These are phyloP conservation scores for Skeletonema marinoi DNA, from an alignment of 108 stramenopile species.

Conservation along the genomic window DNA sequence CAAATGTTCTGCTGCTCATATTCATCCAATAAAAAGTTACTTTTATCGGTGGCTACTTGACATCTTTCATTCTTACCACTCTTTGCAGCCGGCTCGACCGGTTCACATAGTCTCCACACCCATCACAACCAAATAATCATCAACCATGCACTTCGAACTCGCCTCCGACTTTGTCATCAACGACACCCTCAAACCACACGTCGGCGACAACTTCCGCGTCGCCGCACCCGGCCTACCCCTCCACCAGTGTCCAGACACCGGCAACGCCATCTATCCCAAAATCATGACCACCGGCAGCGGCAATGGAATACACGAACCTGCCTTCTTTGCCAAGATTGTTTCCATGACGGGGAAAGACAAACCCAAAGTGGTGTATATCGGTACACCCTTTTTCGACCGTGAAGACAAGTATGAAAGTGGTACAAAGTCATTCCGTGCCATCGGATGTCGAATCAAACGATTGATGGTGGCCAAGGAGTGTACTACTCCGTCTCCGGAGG, in stretches of 20 bases:
- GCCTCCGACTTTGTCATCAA: conserved; percentile 27
- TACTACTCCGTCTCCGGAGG: conserved; percentile 8
- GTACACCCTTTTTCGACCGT: conserved; percentile 11
- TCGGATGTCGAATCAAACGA: conserved; percentile 4
- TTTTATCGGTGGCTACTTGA: not conserved
- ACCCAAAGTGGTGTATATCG: conserved; percentile 6
- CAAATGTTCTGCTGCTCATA: not conserved
- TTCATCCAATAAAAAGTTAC: not conserved
- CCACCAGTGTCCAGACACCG: conserved; percentile 3
- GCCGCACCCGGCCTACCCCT: conserved; percentile 16
- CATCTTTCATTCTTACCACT: not conserved
- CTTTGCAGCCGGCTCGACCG: not conserved
- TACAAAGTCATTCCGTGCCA: conserved; percentile 3
- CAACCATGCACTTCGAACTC: conserved; percentile 17
- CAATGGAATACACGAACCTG: not conserved
- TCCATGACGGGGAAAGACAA: conserved; percentile 4
- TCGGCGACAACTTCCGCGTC: conserved; percentile 12
- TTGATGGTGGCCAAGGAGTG: conserved; percentile 15
- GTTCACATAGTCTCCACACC: not conserved
- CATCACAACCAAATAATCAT: not conserved
- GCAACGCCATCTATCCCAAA: conserved; percentile 8
- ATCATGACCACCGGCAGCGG: conserved; percentile 13
- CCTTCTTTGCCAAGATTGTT: conserved; percentile 6
- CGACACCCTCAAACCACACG: conserved; percentile 21
- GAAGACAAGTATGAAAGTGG: conserved; percentile 5